phyloP scores from a whole-genome alignment of 805 yeast species.

The Hanseniaspora mollemarum region DNA sequence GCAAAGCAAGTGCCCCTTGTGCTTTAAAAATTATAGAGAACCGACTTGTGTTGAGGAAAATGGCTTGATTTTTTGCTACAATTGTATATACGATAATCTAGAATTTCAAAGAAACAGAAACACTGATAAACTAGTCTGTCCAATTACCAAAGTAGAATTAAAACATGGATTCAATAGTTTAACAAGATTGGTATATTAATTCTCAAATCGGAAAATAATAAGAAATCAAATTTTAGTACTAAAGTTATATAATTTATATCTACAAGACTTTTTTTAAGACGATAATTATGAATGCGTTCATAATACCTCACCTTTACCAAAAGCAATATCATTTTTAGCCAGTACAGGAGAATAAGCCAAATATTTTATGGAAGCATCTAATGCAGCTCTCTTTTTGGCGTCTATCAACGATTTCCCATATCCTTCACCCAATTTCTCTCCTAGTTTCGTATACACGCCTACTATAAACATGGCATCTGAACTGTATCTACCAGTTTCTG shows the following conservation, averaged over 20 bases:
- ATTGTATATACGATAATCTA: conserved; percentile 10
- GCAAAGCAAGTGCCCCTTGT: conserved; percentile 1
- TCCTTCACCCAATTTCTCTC: conserved; percentile 78
- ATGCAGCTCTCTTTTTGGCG: conserved; percentile 86
- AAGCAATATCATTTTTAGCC: conserved; percentile 44
- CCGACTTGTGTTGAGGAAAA: conserved; percentile 12
- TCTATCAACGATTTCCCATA: conserved; percentile 82
- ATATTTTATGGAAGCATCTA: conserved; percentile 81
- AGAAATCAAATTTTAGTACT: too few relatives aligned
- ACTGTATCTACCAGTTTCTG: conserved; percentile 87
- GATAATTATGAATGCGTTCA: conserved; percentile 19
- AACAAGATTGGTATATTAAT: background rate
- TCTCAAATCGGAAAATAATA: background rate
- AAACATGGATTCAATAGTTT: conserved; percentile 10
- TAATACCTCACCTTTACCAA: conserved; percentile 37
- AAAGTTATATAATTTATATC: background rate
- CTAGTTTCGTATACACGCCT: conserved; percentile 74
- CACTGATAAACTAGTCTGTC: background rate
- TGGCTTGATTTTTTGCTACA: conserved; percentile 9
- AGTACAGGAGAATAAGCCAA: conserved; percentile 78
- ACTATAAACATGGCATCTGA: conserved; percentile 77
- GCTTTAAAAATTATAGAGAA: background rate
- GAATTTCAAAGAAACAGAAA: conserved; percentile 7
- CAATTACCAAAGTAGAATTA: background rate
- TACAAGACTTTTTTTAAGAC: conserved; percentile 1